Evolutionary conservation across 164 flowering plant species (phyloP).

Genomic region (Akebia trifoliata): DNA sequence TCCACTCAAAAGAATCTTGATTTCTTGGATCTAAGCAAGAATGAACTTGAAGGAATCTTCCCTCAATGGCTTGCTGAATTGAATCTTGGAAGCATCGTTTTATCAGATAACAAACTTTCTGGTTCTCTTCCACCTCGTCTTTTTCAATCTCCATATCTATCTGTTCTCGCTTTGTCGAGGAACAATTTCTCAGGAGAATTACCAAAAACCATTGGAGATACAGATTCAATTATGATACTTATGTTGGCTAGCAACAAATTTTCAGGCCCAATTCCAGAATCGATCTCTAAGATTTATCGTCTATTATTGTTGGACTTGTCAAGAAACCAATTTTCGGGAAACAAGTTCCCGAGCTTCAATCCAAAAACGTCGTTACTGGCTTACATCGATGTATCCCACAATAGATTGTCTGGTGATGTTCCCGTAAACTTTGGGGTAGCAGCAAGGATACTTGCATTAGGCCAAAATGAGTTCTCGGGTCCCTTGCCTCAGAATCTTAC

Average conservation of each 20-base stretch:
- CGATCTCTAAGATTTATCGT: slow-evolving; percentile 27
- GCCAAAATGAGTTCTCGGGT: slow-evolving; percentile 38
- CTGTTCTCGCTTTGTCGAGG: slow-evolving; percentile 36
- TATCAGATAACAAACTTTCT: slow-evolving; percentile 41
- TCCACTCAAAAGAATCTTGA: slow-evolving; percentile 31
- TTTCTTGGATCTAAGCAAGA: slow-evolving; percentile 47
- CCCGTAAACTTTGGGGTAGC: slow-evolving; percentile 32
- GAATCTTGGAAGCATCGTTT: slow-evolving; percentile 22
- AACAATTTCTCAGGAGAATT: slow-evolving; percentile 42
- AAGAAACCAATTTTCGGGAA: slow-evolving; percentile 33
- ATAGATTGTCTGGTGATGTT: slow-evolving; percentile 36
- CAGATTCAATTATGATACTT: slow-evolving; percentile 27
- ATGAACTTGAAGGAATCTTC: slow-evolving; percentile 34
- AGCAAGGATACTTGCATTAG: slow-evolving; percentile 32
- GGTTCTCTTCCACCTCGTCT: slow-evolving; percentile 35
- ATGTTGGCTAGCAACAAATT: slow-evolving; percentile 38
- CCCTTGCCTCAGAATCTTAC: slow-evolving; percentile 32
- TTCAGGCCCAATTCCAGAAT: slow-evolving; percentile 37
- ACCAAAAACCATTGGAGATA: slow-evolving; percentile 41
- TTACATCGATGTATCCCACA: slow-evolving; percentile 39
- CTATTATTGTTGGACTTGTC: slow-evolving; percentile 41
- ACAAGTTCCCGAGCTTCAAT: slow-evolving; percentile 29
- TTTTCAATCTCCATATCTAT: slow-evolving; percentile 34
- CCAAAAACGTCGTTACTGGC: slow-evolving; percentile 21
- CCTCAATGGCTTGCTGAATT: slow-evolving; percentile 40